phyloP scores from a whole-genome alignment of 2,329 filamentous ascomycete species.

The Graphiopsis chlorocephala region DNA sequence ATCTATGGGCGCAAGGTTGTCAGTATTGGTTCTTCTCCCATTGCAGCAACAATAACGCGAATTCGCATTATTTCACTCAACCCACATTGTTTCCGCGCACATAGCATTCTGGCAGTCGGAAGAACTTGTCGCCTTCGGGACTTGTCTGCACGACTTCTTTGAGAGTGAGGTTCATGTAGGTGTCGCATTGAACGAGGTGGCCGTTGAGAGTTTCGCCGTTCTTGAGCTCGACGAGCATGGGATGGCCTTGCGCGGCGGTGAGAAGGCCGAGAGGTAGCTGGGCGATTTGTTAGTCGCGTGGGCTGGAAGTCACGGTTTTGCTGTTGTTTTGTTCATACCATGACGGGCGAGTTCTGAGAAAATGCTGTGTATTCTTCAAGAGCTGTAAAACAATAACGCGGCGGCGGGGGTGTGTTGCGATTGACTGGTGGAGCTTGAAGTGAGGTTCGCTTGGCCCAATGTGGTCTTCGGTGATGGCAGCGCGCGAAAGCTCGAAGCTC shows the following conservation, averaged over 20 bases:
- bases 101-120: slow-evolving; percentile 88
- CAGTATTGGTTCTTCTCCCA: too few species aligned
- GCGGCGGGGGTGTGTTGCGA: neutral
- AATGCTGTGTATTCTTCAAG: neutral
- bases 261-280: slow-evolving; percentile 73
- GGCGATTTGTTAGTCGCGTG: slow-evolving; percentile 16
- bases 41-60: too few species aligned
- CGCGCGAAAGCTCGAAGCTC: neutral
- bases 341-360: slow-evolving; percentile 12
- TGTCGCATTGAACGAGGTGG: slow-evolving; percentile 93
- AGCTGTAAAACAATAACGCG: neutral
- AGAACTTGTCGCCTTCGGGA: slow-evolving; percentile 91
- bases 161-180: slow-evolving; percentile 98
- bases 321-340: slow-evolving; percentile 21
- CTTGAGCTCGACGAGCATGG: slow-evolving; percentile 96
- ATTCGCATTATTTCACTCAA: neutral
- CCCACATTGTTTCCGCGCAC: slow-evolving; percentile 95
- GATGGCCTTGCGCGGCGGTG: slow-evolving; percentile 93
- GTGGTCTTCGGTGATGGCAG: neutral
- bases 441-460: slow-evolving; percentile 9
- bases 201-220: slow-evolving; percentile 97
- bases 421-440: slow-evolving; percentile 1
- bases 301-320: neutral
- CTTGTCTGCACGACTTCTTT: slow-evolving; percentile 97
- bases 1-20: slow-evolving; percentile 59